Base-by-base conservation (phyloP, 1,139 yeast genomes). In the Petasospora rhodanensis region DNA sequence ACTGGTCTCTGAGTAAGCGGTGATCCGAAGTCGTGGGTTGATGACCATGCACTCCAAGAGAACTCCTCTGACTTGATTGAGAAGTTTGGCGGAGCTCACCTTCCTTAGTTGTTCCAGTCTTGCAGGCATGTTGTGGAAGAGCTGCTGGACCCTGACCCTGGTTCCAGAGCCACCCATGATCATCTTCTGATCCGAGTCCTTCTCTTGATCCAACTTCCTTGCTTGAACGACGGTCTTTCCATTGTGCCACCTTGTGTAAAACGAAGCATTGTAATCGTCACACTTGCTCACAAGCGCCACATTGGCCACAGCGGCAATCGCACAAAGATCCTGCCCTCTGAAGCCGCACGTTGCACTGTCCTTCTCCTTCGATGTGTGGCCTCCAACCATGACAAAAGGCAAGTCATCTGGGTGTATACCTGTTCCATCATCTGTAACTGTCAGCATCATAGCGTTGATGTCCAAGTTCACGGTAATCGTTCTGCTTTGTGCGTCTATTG, bases 111-210 rank as follows among this genome's bases (percentile, higher is more conserved):
- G 59, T 8, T 41, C 45, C 24, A 67, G 60, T 18, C 95, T 60
- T 2, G 83, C 87, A 0, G 89, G 87, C 2, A 74, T 33, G 24
- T 61, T 64, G 14, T 62, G 56, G 50, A 80, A 80, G 14, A 83
- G 37, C 36, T 73, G 68, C 5, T 59, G 48, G 1, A 75, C 68
- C 0, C 54, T 38, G 2, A 80, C 67, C 0, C 54, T 42, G 0
- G 93, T 79, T 0, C 94, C 93, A 8, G 55, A 51, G 3, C 8
- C 6, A 1, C 34, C 35, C 2, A 12, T 14, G n/a, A 40, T 26
- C 5, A 16, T 14, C 2, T 21, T 16, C 13, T 12, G 36, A 18
- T 21, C 21, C 7, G 14, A 33, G 4, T 43, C 38, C 5, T 35
- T 40, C 9, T 32, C 38, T 4, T 28, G 35, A 8, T 31, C 27